Evolutionary conservation across 2,329 filamentous ascomycete species (phyloP).

Genomic region (Coniochaeta ligniaria): DNA sequence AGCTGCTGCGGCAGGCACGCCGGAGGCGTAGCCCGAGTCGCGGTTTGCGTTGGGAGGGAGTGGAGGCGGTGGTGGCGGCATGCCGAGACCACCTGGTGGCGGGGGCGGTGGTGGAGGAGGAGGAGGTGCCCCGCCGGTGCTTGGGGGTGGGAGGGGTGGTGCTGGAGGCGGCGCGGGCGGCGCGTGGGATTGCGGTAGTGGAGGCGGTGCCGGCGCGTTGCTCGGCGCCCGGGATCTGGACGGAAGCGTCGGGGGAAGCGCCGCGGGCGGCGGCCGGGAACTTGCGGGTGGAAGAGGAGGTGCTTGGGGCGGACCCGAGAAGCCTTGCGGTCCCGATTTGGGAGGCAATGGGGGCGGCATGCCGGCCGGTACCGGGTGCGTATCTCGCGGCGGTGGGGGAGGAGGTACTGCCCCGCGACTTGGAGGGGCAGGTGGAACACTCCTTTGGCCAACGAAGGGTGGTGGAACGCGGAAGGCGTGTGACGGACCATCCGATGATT

Average conservation of each 20-base stretch:
- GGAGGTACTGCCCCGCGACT: slow-evolving; percentile 65
- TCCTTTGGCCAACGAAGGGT: slow-evolving; percentile 62
- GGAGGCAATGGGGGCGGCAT: slow-evolving; percentile 36
- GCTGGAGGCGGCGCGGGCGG: slow-evolving; percentile 31
- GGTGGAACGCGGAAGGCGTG: slow-evolving; percentile 72
- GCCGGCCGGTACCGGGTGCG: slow-evolving; percentile 17
- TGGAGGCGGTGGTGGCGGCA: slow-evolving; percentile 38
- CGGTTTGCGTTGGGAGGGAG: slow-evolving; percentile 49
- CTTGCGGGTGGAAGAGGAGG: slow-evolving; percentile 44
- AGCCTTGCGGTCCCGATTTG: slow-evolving; percentile 28
- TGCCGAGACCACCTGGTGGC: slow-evolving; percentile 23
- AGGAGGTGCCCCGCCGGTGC: slow-evolving; percentile 19
- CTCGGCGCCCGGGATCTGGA: background rate
- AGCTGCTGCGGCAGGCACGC: slow-evolving; percentile 36
- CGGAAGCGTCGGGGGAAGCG: slow-evolving; percentile 7
- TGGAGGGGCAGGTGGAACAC: slow-evolving; percentile 68
- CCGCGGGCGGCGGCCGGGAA: slow-evolving; percentile 33
- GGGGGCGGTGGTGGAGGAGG: slow-evolving; percentile 41
- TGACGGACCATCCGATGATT: slow-evolving; percentile 50
- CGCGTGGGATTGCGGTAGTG: slow-evolving; percentile 20
- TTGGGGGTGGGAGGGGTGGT: slow-evolving; percentile 29
- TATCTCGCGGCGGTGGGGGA: slow-evolving; percentile 50
- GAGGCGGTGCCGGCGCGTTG: slow-evolving; percentile 22
- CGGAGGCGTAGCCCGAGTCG: slow-evolving; percentile 51
- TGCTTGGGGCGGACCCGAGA: slow-evolving; percentile 22